These are phyloP conservation scores for Sungouiozyma intestinalis DNA, from an alignment of 805 yeast genomes.

Conservation along the genomic window DNA sequence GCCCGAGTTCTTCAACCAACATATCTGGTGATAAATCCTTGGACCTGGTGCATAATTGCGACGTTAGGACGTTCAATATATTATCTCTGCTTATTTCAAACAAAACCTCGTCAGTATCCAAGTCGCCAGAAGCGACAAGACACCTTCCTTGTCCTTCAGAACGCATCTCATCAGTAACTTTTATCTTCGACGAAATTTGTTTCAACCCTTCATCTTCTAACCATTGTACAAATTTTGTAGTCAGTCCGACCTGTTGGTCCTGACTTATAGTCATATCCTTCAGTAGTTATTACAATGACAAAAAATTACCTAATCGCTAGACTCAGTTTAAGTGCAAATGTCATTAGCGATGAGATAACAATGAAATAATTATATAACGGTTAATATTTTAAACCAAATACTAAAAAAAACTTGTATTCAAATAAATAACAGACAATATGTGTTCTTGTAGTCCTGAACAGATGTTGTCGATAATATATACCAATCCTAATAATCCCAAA, in stretches of 20 bases:
- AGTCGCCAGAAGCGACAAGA: constrained; percentile 51
- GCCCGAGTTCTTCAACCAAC: constrained; percentile 34
- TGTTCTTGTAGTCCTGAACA: too few relatives aligned
- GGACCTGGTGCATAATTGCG: constrained; percentile 34
- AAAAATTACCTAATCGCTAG: too few relatives aligned
- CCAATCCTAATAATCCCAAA: too few relatives aligned
- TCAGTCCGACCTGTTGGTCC: neutral
- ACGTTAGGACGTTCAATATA: constrained; percentile 50
- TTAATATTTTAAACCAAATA: too few relatives aligned
- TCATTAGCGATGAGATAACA: too few relatives aligned
- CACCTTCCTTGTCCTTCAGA: constrained; percentile 64
- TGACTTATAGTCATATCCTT: neutral
- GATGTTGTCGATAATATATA: too few relatives aligned
- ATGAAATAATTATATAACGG: too few relatives aligned
- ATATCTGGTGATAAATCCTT: constrained; percentile 19
- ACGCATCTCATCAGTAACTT: constrained; percentile 48
- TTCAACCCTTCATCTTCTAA: constrained; percentile 31
- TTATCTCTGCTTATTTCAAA: constrained; percentile 57
- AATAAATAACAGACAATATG: too few relatives aligned
- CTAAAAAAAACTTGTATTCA: too few relatives aligned
- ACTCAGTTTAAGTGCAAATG: too few relatives aligned
- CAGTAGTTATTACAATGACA: too few relatives aligned
- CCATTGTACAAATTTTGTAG: constrained; percentile 35
- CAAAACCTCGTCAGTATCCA: constrained; percentile 49
- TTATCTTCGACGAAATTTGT: constrained; percentile 44